These are phyloP conservation scores for Parascedosporium putredinis DNA, from an alignment of 2,329 filamentous ascomycete species.

Conservation along the genomic window DNA sequence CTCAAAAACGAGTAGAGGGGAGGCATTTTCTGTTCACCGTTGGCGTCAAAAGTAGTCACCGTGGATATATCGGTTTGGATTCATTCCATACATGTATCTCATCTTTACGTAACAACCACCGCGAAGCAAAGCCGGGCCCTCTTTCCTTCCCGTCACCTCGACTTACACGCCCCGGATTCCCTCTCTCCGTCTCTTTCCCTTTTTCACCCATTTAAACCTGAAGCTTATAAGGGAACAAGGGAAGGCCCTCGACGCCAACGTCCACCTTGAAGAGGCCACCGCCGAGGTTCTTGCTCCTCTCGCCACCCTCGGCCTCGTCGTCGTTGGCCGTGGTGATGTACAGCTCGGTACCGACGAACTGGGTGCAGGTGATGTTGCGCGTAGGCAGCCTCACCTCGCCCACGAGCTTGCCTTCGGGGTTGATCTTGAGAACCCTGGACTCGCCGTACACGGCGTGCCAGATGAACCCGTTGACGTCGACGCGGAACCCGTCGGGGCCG, in stretches of 20 bases:
- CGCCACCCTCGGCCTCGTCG: constrained; percentile 53
- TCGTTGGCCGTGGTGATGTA: constrained; percentile 69
- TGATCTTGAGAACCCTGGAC: constrained; percentile 63
- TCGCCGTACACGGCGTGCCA: constrained; percentile 86
- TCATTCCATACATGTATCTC: too few relatives aligned
- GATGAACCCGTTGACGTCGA: constrained; percentile 75
- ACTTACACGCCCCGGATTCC: background rate
- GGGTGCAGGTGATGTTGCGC: constrained; percentile 67
- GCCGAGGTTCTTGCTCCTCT: constrained; percentile 47
- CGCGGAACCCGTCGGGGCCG: constrained; percentile 68
- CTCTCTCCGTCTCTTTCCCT: too few relatives aligned
- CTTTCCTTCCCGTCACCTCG: too few relatives aligned
- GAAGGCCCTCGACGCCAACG: constrained; percentile 59
- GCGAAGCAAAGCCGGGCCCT: too few relatives aligned
- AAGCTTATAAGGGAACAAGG: constrained; percentile 54
- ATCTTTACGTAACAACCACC: background rate
- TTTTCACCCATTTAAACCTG: constrained; percentile 8
- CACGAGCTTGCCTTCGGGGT: constrained; percentile 56
- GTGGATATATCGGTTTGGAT: too few relatives aligned
- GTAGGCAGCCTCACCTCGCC: constrained; percentile 71
- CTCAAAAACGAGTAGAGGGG: too few relatives aligned
- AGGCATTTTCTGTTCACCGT: too few relatives aligned
- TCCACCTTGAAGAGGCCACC: constrained; percentile 69
- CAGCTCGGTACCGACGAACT: constrained; percentile 64
- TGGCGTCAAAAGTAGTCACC: too few relatives aligned